Base-by-base conservation (phyloP, 1,139 yeast genomes). In the Nadsonia commutata region DNA sequence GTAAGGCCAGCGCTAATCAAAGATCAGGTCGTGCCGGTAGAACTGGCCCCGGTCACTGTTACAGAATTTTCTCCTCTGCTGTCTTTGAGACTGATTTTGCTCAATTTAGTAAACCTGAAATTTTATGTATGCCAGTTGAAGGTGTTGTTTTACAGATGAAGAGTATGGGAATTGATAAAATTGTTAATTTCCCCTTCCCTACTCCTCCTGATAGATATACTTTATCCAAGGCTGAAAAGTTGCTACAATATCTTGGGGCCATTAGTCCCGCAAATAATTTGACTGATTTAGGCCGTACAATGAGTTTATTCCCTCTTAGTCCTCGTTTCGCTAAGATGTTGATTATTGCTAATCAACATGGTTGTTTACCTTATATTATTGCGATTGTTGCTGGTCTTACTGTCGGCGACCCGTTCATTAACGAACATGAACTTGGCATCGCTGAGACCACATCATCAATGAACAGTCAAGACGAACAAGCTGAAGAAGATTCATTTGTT, bases 1-100 rank as follows among this genome's bases (percentile, higher is more conserved):
- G 95, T 36, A 86, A 93, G 55, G 98, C 99, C 0, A 82, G 95
- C 46, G 93, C 98, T 0, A 93, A 78, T 51, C 99, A 93, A 67
- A 73, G 98, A 65, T 66, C 95, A 31, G 98, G 98, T 62, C 80
- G 99, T 71, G 98, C 99, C 42, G 99, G 98, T 58, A 82, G 99
- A 74, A 90, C 97, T 0, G 98, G 98, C 0, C 97, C 98, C 0
- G 99, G 99, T 44, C 98, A 93, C 56, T 85, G 96, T 59, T 93
- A 93, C 59, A 69, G 98, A 47, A 64, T 93, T 19, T 93, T 71
- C 55, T 88, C 98, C 0, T 88, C 97, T n/a, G 98, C 98, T 0
- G 83, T 93, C 7, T 93, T 71, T 59, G 97, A 90, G 56, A 74
- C 78, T 48, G 90, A 82, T 52, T 90, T 93, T 59, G 70, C 70